These are phyloP conservation scores for Sarcodon aspratus DNA, from an alignment of 768 basidiomycete genomes.

Conservation along the genomic window DNA sequence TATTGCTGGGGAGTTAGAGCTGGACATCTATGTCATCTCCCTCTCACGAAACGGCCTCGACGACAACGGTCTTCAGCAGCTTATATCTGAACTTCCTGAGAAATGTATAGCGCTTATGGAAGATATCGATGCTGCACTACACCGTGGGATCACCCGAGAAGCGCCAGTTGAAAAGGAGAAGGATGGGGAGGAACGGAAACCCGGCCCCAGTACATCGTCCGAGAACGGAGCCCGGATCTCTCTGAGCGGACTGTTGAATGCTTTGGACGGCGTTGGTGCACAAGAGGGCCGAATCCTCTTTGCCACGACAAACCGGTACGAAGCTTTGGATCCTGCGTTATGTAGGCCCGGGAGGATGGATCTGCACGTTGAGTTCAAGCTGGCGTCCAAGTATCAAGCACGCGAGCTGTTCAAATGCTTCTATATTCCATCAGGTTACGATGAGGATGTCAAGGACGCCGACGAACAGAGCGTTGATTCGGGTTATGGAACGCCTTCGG, in stretches of 20 bases:
- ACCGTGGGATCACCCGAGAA: conserved; percentile 28
- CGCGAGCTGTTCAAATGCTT: conserved; percentile 56
- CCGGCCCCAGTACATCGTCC: conserved; percentile 12
- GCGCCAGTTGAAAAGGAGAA: conserved; percentile 4
- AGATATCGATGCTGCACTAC: conserved; percentile 75
- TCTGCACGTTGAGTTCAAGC: conserved; percentile 63
- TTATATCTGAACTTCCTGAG: conserved; percentile 53
- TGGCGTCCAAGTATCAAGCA: conserved; percentile 63
- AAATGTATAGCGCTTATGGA: conserved; percentile 73
- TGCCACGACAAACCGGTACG: conserved; percentile 70
- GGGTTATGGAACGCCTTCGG: conserved; percentile 7
- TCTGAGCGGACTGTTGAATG: conserved; percentile 66
- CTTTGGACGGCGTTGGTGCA: conserved; percentile 68
- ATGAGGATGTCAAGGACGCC: conserved; percentile 12
- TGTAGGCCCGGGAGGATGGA: conserved; percentile 76
- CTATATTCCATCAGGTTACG: conserved; percentile 33
- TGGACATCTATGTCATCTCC: conserved; percentile 65
- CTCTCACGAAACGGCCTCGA: conserved; percentile 54
- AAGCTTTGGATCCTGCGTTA: conserved; percentile 60
- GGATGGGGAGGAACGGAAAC: conserved; percentile 5
- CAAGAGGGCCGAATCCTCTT: conserved; percentile 77
- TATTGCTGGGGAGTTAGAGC: conserved; percentile 64
- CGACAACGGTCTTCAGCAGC: conserved; percentile 42
- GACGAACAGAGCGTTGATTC: conserved; percentile 7
- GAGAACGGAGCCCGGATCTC: conserved; percentile 31